Percentiles rank a stretch among this genome's conserved stretches.
phyloP scores from a whole-genome alignment of 2,329 filamentous ascomycete genomes.

The Penicillium corylophilum region DNA sequence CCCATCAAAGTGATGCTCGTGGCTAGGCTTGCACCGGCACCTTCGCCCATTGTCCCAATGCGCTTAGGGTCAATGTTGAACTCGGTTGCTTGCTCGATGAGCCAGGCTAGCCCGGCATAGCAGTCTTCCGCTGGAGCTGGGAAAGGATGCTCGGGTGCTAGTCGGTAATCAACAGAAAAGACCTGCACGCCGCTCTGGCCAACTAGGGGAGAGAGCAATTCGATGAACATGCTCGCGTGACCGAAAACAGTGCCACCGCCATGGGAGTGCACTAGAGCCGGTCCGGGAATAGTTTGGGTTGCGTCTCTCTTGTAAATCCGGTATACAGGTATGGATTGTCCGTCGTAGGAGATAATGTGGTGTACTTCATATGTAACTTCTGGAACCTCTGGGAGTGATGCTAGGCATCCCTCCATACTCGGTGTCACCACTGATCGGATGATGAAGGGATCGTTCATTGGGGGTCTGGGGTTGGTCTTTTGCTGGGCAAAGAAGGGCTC shows the following conservation, averaged over 20 bases:
- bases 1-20: constrained; percentile 42
- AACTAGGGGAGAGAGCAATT: constrained; percentile 13
- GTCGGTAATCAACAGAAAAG: constrained; percentile 28
- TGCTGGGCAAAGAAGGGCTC: constrained; percentile 12
- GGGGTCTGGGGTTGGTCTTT: constrained; percentile 7
- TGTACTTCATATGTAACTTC: constrained; percentile 16
- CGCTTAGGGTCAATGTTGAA: constrained; percentile 43
- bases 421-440: constrained; percentile 6
- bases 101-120: constrained; percentile 37
- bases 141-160: constrained; percentile 26
- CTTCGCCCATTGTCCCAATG: constrained; percentile 46
- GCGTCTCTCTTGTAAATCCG: constrained; percentile 13
- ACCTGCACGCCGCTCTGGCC: constrained; percentile 19
- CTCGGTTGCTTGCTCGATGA: constrained; percentile 37
- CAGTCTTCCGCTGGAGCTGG: constrained; percentile 26
- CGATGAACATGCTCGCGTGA: constrained; percentile 12
- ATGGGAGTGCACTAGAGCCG: constrained; percentile 26
- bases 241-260: constrained; percentile 28
- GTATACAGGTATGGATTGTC: constrained; percentile 20
- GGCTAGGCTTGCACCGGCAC: constrained; percentile 46
- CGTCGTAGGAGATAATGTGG: constrained; percentile 20
- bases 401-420: constrained; percentile 7
- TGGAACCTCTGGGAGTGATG: constrained; percentile 9
- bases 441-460: constrained; percentile 14
- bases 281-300: constrained; percentile 4